phyloP scores from a whole-genome alignment of 2,329 filamentous ascomycete genomes.

The Incumbomyces delicatus region DNA sequence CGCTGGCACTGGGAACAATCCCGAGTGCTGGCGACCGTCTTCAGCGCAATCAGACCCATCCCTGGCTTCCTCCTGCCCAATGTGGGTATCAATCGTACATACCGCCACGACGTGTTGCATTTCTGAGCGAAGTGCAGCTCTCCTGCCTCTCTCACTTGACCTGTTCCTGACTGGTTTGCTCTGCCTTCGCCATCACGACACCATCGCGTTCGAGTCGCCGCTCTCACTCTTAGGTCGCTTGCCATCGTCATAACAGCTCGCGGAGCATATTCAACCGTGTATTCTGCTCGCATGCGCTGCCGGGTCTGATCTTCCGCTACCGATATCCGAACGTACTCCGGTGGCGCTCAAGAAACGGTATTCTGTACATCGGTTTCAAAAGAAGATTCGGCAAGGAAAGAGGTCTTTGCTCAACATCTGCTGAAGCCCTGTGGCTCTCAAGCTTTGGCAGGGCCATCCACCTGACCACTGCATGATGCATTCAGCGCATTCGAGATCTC shows the following conservation, averaged over 20 bases:
- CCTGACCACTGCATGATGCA: constrained; percentile 18
- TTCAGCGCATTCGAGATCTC: constrained; percentile 13
- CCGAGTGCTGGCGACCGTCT: not conserved
- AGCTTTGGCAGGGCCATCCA: not conserved
- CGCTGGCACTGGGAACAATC: constrained; percentile 19
- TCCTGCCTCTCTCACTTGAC: not conserved
- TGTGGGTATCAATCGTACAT: constrained; percentile 5
- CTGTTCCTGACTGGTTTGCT: not conserved
- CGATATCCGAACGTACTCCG: not conserved
- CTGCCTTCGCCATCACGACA: not conserved
- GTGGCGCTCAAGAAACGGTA: not conserved
- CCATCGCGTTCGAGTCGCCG: no score
- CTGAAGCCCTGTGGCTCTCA: no score
- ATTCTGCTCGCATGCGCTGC: no score
- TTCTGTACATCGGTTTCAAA: no score
- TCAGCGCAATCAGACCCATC: constrained; percentile 4
- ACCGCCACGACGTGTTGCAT: constrained; percentile 6
- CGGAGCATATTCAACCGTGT: not conserved
- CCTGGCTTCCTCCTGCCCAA: not conserved
- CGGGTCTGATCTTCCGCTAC: not conserved
- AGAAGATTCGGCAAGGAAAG: no score
- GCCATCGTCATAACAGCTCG: not conserved
- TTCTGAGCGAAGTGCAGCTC: not conserved
- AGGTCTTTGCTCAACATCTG: no score
- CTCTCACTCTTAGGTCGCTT: not conserved